Conservation (phyloP, 164 flowering plant genomes). For the Litsea cubeba region DNA sequence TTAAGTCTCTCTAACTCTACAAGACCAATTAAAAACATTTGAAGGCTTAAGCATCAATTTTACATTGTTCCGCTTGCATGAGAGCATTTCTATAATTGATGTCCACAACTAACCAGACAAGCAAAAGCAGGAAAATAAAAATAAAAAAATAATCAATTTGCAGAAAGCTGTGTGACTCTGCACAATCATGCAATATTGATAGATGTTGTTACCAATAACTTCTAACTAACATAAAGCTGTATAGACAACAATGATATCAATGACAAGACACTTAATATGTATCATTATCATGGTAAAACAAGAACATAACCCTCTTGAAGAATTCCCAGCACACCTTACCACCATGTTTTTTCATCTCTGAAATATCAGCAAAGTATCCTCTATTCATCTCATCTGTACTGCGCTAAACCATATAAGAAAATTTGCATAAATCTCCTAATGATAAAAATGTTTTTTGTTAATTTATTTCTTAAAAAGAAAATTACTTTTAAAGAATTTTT, state of each 20-base stretch:
- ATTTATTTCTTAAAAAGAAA: neutral
- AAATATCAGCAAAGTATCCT: slow-evolving; percentile 84
- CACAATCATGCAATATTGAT: neutral
- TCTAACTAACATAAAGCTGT: neutral
- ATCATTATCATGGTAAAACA: neutral
- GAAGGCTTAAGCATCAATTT: neutral
- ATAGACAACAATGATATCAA: neutral
- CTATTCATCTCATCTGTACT: slow-evolving; percentile 93
- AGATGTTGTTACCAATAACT: neutral
- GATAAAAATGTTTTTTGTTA: neutral
- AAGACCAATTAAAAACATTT: neutral
- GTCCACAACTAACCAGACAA: neutral
- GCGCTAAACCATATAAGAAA: slow-evolving; percentile 43
- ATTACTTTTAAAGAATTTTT: neutral
- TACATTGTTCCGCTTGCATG: neutral
- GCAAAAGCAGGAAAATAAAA: neutral
- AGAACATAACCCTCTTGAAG: neutral
- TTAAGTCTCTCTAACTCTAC: neutral
- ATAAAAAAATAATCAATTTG: neutral
- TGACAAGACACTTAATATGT: neutral
- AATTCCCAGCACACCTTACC: slow-evolving; percentile 64
- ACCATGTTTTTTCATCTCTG: slow-evolving; percentile 80
- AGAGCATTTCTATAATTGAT: neutral
- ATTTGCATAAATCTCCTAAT: neutral
- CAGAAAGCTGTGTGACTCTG: neutral